Conservation (phyloP, 306 rosid genomes). For the Quercus engelmannii region DNA sequence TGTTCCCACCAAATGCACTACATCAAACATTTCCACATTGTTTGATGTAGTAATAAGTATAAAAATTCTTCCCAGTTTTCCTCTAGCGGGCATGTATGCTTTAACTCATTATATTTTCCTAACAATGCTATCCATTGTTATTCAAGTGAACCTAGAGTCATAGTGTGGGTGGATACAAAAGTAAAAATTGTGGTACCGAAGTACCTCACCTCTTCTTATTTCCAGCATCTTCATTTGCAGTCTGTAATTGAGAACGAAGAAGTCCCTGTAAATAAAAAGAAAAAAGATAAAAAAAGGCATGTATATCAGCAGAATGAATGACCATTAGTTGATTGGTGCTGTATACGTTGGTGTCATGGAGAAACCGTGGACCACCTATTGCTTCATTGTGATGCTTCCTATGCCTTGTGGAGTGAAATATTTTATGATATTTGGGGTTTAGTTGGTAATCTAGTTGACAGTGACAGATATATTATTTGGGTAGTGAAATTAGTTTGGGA, state of each 20-base stretch:
- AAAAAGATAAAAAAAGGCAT: neutral
- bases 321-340: too few species aligned
- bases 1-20: too few species aligned
- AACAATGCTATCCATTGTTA: neutral
- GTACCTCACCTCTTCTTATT: constrained; percentile 61
- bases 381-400: too few species aligned
- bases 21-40: too few species aligned
- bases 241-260: constrained; percentile 74
- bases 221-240: constrained; percentile 77
- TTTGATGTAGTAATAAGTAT: neutral
- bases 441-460: too few species aligned
- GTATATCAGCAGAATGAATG: too few species aligned
- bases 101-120: neutral
- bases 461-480: too few species aligned
- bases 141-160: neutral
- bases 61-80: neutral
- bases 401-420: too few species aligned
- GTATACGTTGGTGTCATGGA: too few species aligned
- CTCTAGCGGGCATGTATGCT: neutral
- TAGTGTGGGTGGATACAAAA: neutral
- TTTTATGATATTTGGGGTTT: too few species aligned
- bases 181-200: neutral
- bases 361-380: too few species aligned
- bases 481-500: too few species aligned
- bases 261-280: constrained; percentile 53